Percentiles rank a stretch among this genome's conserved stretches.
Evolutionary conservation across 257 asterid genomes (phyloP).

Genomic region (Schizonepeta tenuifolia): DNA sequence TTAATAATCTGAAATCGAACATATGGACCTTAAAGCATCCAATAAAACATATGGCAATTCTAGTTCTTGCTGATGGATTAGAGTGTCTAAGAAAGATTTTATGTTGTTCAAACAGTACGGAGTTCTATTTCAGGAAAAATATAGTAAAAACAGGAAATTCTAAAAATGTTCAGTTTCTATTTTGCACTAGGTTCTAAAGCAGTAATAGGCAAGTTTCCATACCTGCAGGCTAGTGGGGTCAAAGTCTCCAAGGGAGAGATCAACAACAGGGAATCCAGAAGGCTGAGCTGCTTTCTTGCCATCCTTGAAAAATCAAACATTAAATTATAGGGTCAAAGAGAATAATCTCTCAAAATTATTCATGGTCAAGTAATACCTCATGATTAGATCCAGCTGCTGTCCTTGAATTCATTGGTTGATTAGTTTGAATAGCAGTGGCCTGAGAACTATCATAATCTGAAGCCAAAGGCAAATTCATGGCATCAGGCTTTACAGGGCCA

Average conservation of each 20-base stretch:
- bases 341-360: conserved; percentile 12
- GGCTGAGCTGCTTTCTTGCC: conserved; percentile 60
- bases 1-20: conserved; percentile 62
- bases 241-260: conserved; percentile 58
- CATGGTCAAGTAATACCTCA: conserved; percentile 52
- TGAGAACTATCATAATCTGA: conserved; percentile 63
- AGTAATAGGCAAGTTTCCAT: conserved; percentile 25
- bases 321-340: conserved; percentile 19
- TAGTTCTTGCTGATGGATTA: conserved; percentile 15
- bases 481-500: conserved; percentile 42
- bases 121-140: conserved; percentile 15
- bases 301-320: conserved; percentile 46
- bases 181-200: conserved; percentile 18
- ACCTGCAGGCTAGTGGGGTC: conserved; percentile 82
- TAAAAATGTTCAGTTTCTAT: neutral
- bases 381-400: conserved; percentile 48
- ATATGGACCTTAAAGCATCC: conserved; percentile 2
- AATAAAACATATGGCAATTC: conserved; percentile 6
- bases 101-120: neutral
- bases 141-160: conserved; percentile 13
- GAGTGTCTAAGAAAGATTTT: conserved; percentile 17
- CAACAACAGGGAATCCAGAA: conserved; percentile 57
- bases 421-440: conserved; percentile 46
- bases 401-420: conserved; percentile 47
- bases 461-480: conserved; percentile 54